Percentiles rank a stretch among this genome's conserved stretches.
Conservation (phyloP, 768 basidiomycete species). For the Lactarius akahatsu region DNA sequence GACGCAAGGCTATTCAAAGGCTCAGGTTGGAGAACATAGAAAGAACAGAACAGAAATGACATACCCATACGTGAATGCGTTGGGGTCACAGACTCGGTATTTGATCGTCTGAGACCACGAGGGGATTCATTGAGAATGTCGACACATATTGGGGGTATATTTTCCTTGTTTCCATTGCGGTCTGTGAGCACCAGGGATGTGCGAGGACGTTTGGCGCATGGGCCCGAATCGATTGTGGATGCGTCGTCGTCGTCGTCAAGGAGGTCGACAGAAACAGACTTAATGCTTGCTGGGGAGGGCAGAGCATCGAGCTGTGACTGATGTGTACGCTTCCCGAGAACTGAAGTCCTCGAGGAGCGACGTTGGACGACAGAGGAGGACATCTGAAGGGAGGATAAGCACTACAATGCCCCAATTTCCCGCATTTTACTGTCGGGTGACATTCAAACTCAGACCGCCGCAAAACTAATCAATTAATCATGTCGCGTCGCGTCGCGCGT, state of each 20-base stretch:
- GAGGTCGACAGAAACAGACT: slow-evolving; percentile 16
- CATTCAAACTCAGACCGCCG: slow-evolving; percentile 34
- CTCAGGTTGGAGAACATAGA: slow-evolving; percentile 23
- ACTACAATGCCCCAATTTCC: slow-evolving; percentile 9
- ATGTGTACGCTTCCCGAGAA: slow-evolving; percentile 39
- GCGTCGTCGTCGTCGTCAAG: slow-evolving; percentile 24
- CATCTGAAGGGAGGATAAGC: slow-evolving; percentile 21
- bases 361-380: slow-evolving; percentile 24
- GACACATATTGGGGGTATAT: slow-evolving; percentile 60
- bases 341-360: slow-evolving; percentile 32
- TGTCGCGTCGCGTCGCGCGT: slow-evolving; percentile 22
- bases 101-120: slow-evolving; percentile 43
- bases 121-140: slow-evolving; percentile 40
- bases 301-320: slow-evolving; percentile 34
- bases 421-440: slow-evolving; percentile 28
- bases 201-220: slow-evolving; percentile 63
- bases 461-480: slow-evolving; percentile 29
- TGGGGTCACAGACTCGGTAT: slow-evolving; percentile 40
- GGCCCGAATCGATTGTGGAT: slow-evolving; percentile 59
- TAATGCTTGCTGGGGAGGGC: slow-evolving; percentile 38
- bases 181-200: slow-evolving; percentile 47
- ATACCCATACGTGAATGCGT: slow-evolving; percentile 48
- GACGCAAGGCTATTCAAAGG: slow-evolving; percentile 41
- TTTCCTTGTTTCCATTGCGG: slow-evolving; percentile 72
- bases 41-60: slow-evolving; percentile 27